Evolutionary conservation across 805 yeast species (phyloP).

Genomic region (Pichia nanzhaoensis): DNA sequence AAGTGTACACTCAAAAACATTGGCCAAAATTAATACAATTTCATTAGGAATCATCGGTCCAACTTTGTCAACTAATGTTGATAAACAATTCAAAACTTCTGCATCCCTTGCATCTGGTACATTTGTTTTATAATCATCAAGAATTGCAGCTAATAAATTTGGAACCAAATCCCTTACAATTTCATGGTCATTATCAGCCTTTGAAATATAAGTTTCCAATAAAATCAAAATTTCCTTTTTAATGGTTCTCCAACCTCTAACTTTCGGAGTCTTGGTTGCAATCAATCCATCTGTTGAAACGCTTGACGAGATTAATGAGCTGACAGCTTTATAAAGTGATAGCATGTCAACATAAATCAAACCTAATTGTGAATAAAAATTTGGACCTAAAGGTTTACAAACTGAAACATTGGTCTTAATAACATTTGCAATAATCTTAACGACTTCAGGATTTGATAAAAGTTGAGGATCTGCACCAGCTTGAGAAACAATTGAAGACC

Average conservation of each 20-base stretch:
- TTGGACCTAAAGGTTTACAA: slow-evolving; percentile 90
- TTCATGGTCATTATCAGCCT: slow-evolving; percentile 80
- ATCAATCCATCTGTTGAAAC: slow-evolving; percentile 76
- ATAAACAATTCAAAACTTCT: slow-evolving; percentile 91
- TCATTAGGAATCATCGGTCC: slow-evolving; percentile 87
- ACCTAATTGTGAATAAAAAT: slow-evolving; percentile 82
- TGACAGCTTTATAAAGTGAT: slow-evolving; percentile 80
- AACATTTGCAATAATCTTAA: slow-evolving; percentile 87
- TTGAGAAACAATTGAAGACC: slow-evolving; percentile 83
- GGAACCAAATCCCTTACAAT: slow-evolving; percentile 77
- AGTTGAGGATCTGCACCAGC: slow-evolving; percentile 79
- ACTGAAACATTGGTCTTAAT: slow-evolving; percentile 94
- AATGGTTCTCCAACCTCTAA: slow-evolving; percentile 91
- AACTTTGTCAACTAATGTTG: slow-evolving; percentile 80
- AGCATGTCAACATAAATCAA: slow-evolving; percentile 84
- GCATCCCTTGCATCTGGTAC: slow-evolving; percentile 98
- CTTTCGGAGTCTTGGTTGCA: slow-evolving; percentile 92
- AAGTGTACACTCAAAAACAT: slow-evolving; percentile 89
- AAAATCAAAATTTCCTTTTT: slow-evolving; percentile 88
- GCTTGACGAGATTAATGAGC: slow-evolving; percentile 73
- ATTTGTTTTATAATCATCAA: slow-evolving; percentile 81
- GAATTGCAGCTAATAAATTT: slow-evolving; percentile 74
- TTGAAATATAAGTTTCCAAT: slow-evolving; percentile 80
- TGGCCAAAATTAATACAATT: slow-evolving; percentile 77
- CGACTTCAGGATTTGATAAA: slow-evolving; percentile 70